These are phyloP conservation scores for Leccinum variicolor DNA, from an alignment of 768 basidiomycete species.

Conservation along the genomic window DNA sequence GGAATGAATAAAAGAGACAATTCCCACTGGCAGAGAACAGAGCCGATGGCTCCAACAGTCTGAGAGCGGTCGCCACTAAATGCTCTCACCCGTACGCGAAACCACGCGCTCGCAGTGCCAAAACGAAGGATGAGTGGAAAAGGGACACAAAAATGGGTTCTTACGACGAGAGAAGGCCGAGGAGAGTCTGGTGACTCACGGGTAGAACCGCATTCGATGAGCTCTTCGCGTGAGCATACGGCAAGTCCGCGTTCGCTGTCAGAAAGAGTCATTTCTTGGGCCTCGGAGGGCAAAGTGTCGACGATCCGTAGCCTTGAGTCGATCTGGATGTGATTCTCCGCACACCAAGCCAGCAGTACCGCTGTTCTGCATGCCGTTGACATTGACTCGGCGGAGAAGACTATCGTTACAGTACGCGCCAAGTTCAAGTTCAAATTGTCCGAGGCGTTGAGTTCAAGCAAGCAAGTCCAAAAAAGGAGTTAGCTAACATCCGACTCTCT, in stretches of 20 bases:
- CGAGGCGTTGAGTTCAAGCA: constrained; percentile 14
- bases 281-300: constrained; percentile 3
- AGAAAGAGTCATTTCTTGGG: constrained; percentile 6
- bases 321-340: constrained; percentile 41
- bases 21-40: constrained; percentile 2
- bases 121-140: constrained; percentile 1
- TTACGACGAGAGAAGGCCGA: constrained; percentile 8
- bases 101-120: not conserved
- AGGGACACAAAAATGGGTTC: not conserved
- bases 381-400: not conserved
- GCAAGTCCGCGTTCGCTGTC: constrained; percentile 14
- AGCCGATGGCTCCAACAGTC: not conserved
- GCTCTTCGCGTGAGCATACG: constrained; percentile 23
- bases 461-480: constrained; percentile 23
- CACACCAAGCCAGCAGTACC: constrained; percentile 47
- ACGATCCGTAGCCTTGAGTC: constrained; percentile 43
- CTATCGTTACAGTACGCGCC: not conserved
- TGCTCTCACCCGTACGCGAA: not conserved
- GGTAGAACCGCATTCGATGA: constrained; percentile 21
- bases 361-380: constrained; percentile 20
- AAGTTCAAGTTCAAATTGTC: constrained; percentile 3
- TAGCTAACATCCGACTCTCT: constrained; percentile 14
- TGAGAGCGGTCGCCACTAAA: not conserved
- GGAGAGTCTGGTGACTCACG: constrained; percentile 26
- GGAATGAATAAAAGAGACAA: constrained; percentile 1